Evolutionary conservation across 2,329 filamentous ascomycete species (phyloP).

Genomic region (Aquanectria penicillioides): DNA sequence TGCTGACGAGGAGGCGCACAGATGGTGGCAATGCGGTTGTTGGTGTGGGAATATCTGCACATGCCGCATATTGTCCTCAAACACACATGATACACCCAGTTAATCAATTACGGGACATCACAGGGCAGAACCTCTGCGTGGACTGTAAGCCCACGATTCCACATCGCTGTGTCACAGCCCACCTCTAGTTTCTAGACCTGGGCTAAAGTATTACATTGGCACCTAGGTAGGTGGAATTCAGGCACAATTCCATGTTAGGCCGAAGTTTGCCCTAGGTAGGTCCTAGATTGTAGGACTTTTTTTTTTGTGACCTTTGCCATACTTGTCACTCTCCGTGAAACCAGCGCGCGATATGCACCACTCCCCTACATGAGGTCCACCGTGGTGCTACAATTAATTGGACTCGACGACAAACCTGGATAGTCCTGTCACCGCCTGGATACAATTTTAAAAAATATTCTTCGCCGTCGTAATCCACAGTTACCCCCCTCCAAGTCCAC

Average conservation of each 20-base stretch:
- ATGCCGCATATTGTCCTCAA: conserved; percentile 13
- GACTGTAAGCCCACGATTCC: conserved; percentile 4
- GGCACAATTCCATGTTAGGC: conserved; percentile 7
- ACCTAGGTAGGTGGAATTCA: no score
- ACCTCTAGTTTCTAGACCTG: not conserved
- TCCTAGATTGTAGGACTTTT: conserved; percentile 23
- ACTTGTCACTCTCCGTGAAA: conserved; percentile 20
- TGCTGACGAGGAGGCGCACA: not conserved
- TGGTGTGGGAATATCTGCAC: not conserved
- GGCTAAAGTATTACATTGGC: no score
- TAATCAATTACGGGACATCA: conserved; percentile 6
- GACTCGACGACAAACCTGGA: conserved; percentile 12
- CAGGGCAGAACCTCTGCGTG: not conserved
- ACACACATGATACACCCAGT: conserved; percentile 19
- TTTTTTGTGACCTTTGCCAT: not conserved
- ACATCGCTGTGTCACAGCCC: not conserved
- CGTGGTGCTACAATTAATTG: conserved; percentile 8
- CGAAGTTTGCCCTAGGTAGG: conserved; percentile 1
- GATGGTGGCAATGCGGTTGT: conserved; percentile 5
- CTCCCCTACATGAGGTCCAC: conserved; percentile 8
- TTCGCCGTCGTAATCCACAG: not conserved
- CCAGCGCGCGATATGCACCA: conserved; percentile 16
- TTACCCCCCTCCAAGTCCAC: not conserved
- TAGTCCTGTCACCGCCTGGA: conserved; percentile 10
- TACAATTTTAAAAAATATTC: conserved; percentile 1